Conservation (phyloP, 805 yeast genomes). For the Nadsonia fulvescens region DNA sequence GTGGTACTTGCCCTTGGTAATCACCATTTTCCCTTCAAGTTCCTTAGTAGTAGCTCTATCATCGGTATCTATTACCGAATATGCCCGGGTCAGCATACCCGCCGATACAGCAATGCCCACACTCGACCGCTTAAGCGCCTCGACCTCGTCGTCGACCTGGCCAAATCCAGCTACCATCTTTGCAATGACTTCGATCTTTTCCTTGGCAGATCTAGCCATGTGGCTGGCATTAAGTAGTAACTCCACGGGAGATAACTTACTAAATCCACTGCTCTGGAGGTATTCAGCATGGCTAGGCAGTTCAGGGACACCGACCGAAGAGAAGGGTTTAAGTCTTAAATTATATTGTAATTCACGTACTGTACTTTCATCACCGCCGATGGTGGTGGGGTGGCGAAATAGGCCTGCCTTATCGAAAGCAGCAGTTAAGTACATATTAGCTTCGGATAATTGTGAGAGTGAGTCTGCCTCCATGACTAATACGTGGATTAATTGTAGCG, state of each 20-base stretch:
- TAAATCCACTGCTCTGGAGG: no score
- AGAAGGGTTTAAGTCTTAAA: slow-evolving; percentile 62
- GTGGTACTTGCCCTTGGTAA: slow-evolving; percentile 23
- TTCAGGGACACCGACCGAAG: slow-evolving; percentile 62
- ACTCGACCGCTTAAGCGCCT: slow-evolving; percentile 9
- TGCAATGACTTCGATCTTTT: slow-evolving; percentile 7
- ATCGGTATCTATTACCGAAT: background rate
- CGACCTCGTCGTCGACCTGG: slow-evolving; percentile 10
- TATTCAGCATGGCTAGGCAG: slow-evolving; percentile 32
- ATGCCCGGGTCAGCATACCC: slow-evolving; percentile 1
- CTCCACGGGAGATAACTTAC: slow-evolving; percentile 1
- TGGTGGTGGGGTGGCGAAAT: slow-evolving; percentile 6
- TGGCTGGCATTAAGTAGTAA: slow-evolving; percentile 6
- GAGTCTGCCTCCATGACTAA: slow-evolving; percentile 17
- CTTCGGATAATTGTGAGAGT: slow-evolving; percentile 16
- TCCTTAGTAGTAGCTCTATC: slow-evolving; percentile 9
- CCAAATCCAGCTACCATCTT: slow-evolving; percentile 11
- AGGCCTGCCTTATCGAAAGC: slow-evolving; percentile 7
- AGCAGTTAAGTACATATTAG: slow-evolving; percentile 13
- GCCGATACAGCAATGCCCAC: slow-evolving; percentile 7
- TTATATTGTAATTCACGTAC: no score
- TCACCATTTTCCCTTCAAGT: slow-evolving; percentile 9
- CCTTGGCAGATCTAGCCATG: slow-evolving; percentile 1
- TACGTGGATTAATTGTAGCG: no score
- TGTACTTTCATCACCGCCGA: no score